These are phyloP conservation scores for Exserohilum rostratum DNA, from an alignment of 2,329 filamentous ascomycete species.

Conservation along the genomic window DNA sequence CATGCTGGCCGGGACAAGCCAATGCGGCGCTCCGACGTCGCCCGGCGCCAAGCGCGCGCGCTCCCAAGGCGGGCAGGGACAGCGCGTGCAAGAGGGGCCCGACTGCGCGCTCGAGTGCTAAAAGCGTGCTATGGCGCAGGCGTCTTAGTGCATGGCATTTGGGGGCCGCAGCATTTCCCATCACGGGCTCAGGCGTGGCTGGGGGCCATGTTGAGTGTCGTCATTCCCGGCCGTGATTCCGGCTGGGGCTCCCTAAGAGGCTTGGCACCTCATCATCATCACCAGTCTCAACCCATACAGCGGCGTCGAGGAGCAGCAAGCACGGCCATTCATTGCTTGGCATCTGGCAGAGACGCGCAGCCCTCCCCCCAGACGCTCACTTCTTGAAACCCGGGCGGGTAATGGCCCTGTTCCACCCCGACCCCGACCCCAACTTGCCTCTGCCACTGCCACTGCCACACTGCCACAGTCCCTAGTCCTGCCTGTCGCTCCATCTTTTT, in stretches of 20 bases:
- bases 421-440: neutral
- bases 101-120: too few relatives aligned
- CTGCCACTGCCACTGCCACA: neutral
- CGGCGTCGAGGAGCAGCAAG: neutral
- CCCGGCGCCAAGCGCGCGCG: neutral
- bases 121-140: neutral
- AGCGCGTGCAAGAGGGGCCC: too few relatives aligned
- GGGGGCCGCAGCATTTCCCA: neutral
- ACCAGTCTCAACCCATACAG: slow-evolving; percentile 16
- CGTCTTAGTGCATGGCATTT: neutral
- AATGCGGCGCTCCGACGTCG: neutral
- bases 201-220: neutral
- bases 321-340: slow-evolving; percentile 12
- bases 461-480: too few relatives aligned
- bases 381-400: slow-evolving; percentile 3
- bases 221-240: slow-evolving; percentile 17
- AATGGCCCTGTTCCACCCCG: neutral
- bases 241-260: slow-evolving; percentile 10
- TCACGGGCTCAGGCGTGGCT: slow-evolving; percentile 11
- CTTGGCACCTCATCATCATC: slow-evolving; percentile 17
- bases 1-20: neutral
- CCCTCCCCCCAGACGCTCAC: slow-evolving; percentile 3
- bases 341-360: slow-evolving; percentile 16
- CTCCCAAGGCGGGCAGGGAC: neutral
- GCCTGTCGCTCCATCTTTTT: neutral